Conservation (phyloP, 1,139 yeast genomes). For the Geotrichum aggregatum region DNA sequence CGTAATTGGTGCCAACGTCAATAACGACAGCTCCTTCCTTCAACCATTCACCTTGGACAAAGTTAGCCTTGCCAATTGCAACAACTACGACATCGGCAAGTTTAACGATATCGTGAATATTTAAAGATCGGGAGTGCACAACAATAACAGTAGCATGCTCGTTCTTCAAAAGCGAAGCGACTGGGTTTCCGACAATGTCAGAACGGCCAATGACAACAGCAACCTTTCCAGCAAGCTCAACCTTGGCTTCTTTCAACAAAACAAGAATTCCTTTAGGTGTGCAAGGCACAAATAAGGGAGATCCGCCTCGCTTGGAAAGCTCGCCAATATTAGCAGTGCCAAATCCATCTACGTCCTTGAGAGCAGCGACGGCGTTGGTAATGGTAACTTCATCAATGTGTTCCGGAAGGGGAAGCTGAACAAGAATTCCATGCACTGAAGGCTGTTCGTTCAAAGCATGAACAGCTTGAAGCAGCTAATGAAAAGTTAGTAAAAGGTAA, state of each 20-base stretch:
- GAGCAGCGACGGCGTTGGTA: slow-evolving; percentile 69
- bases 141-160: slow-evolving; percentile 85
- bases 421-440: slow-evolving; percentile 78
- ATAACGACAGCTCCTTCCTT: slow-evolving; percentile 80
- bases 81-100: slow-evolving; percentile 88
- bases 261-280: slow-evolving; percentile 94
- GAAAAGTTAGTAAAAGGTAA: slow-evolving; percentile 7
- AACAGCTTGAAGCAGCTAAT: slow-evolving; percentile 56
- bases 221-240: slow-evolving; percentile 64
- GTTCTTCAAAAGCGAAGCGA: slow-evolving; percentile 72
- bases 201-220: slow-evolving; percentile 97
- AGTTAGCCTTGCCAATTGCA: slow-evolving; percentile 83
- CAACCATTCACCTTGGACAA: slow-evolving; percentile 85
- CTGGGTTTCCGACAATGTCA: slow-evolving; percentile 94
- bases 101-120: slow-evolving; percentile 56
- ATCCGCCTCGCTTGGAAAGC: slow-evolving; percentile 81
- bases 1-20: slow-evolving; percentile 94
- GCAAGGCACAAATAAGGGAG: slow-evolving; percentile 85
- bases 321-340: slow-evolving; percentile 90
- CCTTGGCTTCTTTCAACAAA: slow-evolving; percentile 60
- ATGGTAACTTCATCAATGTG: slow-evolving; percentile 75
- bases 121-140: slow-evolving; percentile 70
- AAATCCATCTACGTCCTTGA: slow-evolving; percentile 95
- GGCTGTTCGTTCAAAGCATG: slow-evolving; percentile 61
- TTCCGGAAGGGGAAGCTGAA: slow-evolving; percentile 85